Evolutionary conservation across 352 stramenopile species (phyloP).

Genomic region (Phytophthora pistaciae): DNA sequence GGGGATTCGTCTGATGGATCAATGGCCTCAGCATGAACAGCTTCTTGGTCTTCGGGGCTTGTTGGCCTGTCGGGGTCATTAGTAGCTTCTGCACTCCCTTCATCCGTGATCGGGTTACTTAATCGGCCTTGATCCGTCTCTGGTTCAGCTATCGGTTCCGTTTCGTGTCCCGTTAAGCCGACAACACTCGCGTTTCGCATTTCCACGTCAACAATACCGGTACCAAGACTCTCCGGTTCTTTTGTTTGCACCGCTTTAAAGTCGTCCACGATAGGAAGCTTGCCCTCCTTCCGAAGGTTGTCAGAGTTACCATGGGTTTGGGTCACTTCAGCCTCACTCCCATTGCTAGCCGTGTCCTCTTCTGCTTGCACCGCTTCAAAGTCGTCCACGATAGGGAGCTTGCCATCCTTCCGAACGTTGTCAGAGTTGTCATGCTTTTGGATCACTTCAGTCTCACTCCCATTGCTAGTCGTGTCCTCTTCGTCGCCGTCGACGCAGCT

Average conservation of each 20-base stretch:
- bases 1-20: constrained; percentile 10
- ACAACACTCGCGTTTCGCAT: neutral
- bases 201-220: neutral
- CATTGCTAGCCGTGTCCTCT: too few species aligned
- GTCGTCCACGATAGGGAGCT: too few species aligned
- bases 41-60: neutral
- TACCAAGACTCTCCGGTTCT: neutral
- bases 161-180: neutral
- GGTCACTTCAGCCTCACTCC: too few species aligned
- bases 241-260: neutral
- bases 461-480: neutral
- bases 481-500: neutral
- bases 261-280: neutral
- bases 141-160: neutral
- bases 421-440: too few species aligned
- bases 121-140: neutral
- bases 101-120: neutral
- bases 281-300: neutral
- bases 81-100: neutral
- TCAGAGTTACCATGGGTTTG: too few species aligned
- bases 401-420: too few species aligned
- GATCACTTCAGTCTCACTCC: too few species aligned
- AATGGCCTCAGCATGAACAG: neutral
- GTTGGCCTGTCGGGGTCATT: neutral
- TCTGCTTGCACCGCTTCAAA: too few species aligned